Conservation (phyloP, 768 basidiomycete genomes). For the Suillus brevipes region DNA sequence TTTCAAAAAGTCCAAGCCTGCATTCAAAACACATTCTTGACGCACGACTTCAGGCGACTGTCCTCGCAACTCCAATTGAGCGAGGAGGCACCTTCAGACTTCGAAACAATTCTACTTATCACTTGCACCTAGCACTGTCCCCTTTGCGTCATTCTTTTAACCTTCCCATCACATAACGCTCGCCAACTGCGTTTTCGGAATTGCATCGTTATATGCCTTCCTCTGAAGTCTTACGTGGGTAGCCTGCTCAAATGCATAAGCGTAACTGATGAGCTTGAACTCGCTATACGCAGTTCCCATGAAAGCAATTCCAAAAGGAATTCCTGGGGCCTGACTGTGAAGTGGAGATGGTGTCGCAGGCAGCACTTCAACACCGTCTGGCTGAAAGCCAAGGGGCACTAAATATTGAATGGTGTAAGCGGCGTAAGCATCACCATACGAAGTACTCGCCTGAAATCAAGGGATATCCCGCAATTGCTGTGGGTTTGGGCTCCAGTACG, state of each 20-base stretch:
- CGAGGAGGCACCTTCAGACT: neutral
- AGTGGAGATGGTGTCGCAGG: conserved; percentile 39
- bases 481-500: conserved; percentile 22
- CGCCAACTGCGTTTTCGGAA: conserved; percentile 53
- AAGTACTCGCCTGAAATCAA: conserved; percentile 32
- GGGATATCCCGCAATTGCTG: conserved; percentile 40
- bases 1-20: neutral
- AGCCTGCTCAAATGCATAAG: conserved; percentile 54
- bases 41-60: conserved; percentile 34
- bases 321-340: conserved; percentile 32
- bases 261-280: conserved; percentile 40
- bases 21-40: conserved; percentile 28
- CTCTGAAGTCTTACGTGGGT: conserved; percentile 48
- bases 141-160: conserved; percentile 23
- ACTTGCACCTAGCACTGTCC: neutral
- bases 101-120: neutral
- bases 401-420: conserved; percentile 33
- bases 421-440: neutral
- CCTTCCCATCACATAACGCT: conserved; percentile 27
- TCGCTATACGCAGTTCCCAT: conserved; percentile 48
- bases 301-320: conserved; percentile 46
- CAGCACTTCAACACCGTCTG: conserved; percentile 30
- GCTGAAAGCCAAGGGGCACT: conserved; percentile 43
- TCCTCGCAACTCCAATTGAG: conserved; percentile 19
- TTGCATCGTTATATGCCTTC: conserved; percentile 52